A percentile compares a stretch with the other conserved stretches of the same genome.
Evolutionary conservation across 83 land plant genomes (phyloP).

Genomic region (Larix sibirica): DNA sequence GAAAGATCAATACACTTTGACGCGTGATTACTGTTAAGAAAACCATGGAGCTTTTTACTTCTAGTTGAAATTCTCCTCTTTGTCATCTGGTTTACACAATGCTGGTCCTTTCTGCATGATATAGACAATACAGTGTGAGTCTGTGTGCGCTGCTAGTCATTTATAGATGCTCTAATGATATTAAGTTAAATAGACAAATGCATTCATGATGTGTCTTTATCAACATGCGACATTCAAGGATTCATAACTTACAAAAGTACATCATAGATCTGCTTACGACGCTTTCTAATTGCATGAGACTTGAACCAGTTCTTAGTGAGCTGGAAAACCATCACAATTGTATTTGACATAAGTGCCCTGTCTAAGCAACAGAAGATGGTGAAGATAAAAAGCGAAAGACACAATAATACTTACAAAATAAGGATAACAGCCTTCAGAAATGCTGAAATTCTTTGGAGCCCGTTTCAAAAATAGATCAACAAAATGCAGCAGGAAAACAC

Average conservation of each 20-base stretch:
- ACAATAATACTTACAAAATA: slow-evolving; percentile 44
- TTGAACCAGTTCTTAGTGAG: slow-evolving; percentile 13
- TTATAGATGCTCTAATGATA: not conserved
- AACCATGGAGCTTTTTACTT: slow-evolving; percentile 9
- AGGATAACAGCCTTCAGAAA: slow-evolving; percentile 36
- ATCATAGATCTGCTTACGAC: slow-evolving; percentile 11
- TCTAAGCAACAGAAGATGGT: not conserved
- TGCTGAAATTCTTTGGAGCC: slow-evolving; percentile 45
- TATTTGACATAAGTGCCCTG: not conserved
- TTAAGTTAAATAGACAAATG: not conserved
- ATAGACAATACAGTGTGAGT: not conserved
- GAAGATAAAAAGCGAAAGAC: not conserved
- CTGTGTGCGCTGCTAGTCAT: not conserved
- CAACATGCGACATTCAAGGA: not conserved
- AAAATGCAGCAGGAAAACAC: slow-evolving; percentile 52
- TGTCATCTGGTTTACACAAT: slow-evolving; percentile 3
- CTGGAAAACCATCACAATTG: slow-evolving; percentile 9
- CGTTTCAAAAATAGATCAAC: slow-evolving; percentile 37
- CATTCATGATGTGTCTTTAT: not conserved
- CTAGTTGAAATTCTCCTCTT: slow-evolving; percentile 16
- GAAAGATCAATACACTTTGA: slow-evolving; percentile 17
- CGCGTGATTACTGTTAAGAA: not conserved
- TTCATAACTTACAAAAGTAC: slow-evolving; percentile 4
- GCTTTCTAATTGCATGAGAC: not conserved
- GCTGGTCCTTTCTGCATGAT: slow-evolving; percentile 8